Base-by-base conservation (phyloP, 1,284 basidiomycete genomes). In the Cutaneotrichosporon arboriforme region DNA sequence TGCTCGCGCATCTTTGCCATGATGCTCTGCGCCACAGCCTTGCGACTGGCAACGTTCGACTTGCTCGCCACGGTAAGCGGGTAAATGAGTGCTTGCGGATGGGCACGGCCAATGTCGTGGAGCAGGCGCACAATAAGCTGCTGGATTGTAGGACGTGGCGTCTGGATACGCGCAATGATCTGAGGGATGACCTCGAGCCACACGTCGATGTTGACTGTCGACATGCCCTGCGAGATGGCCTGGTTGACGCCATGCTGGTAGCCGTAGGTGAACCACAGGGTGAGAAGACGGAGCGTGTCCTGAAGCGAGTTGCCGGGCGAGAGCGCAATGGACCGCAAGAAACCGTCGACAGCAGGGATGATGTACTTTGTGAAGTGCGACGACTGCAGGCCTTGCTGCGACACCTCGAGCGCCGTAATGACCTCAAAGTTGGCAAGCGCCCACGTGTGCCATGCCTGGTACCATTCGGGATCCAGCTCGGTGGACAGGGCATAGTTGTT, bases 391-490 rank as follows among this genome's bases (percentile, higher is more conserved):
- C 88, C 86, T n/a, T 79, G 76, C 61, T 83, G 81, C 62, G 86
- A 83, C 47, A 76, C 80, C 69, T 94, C 90, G 58, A 91, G 77
- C 64, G 86, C 82, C n/a, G 82, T 81, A 54, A 98, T 87, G 57
- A 97, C 90, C 60, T 97, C 91, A 62, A 96, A 96, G 73, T 97
- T 97, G 12, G 92, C 88, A 54, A 98, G 77, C 7, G 96, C 94
- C 92, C 93, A 98, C 1, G 91, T 93, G 72, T 98, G 94, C 94
- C 94, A 97, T 15, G 94, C 96, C 75, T 97, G 97, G 77, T 97
- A 97, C 94, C 94, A 98, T 38, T 81, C 81, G 7, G 87, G 83
- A 72, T 98, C 96, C 59, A 91, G 90, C 68, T 90, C 87, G 2
- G 94, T 97, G 0, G 96, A 90, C 35, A 87, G 79, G 50, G 83